phyloP scores from a whole-genome alignment of 768 basidiomycete species.

The Collybia nuda region DNA sequence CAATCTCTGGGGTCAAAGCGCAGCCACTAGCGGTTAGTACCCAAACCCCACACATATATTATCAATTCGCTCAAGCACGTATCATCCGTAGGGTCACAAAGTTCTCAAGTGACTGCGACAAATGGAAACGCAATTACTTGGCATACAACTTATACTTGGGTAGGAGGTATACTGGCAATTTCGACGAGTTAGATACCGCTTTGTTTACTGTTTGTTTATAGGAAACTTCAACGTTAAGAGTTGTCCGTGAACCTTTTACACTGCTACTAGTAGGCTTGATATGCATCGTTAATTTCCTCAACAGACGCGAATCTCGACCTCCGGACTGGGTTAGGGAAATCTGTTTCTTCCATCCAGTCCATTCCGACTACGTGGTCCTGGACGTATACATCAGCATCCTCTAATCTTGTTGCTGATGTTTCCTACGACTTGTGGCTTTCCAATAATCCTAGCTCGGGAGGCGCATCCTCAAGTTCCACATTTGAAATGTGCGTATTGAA shows the following conservation, averaged over 20 bases:
- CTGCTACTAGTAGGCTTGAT: not conserved
- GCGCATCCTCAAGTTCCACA: slow-evolving; percentile 18
- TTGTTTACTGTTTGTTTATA: not conserved
- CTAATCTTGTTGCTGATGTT: slow-evolving; percentile 21
- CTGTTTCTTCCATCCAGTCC: slow-evolving; percentile 12
- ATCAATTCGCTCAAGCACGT: not conserved
- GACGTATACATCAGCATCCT: slow-evolving; percentile 20
- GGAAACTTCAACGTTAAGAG: slow-evolving; percentile 20
- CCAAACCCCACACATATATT: too few species aligned
- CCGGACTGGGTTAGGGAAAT: slow-evolving; percentile 17
- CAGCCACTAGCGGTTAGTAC: slow-evolving; percentile 18
- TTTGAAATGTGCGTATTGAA: slow-evolving; percentile 22
- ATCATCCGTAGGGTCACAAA: slow-evolving; percentile 16
- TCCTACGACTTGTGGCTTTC: slow-evolving; percentile 25
- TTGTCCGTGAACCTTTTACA: slow-evolving; percentile 11
- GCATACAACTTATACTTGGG: slow-evolving; percentile 22
- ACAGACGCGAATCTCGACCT: slow-evolving; percentile 22
- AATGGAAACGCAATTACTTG: slow-evolving; percentile 20
- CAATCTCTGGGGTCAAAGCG: slow-evolving; percentile 21
- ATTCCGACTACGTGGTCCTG: slow-evolving; percentile 22
- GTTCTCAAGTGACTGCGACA: slow-evolving; percentile 20
- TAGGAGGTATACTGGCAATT: slow-evolving; percentile 10
- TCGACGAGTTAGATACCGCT: not conserved
- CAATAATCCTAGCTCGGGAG: slow-evolving; percentile 9
- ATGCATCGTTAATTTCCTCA: not conserved